Conservation (phyloP, 139 green algal species). For the Bryopsis sp. region DNA sequence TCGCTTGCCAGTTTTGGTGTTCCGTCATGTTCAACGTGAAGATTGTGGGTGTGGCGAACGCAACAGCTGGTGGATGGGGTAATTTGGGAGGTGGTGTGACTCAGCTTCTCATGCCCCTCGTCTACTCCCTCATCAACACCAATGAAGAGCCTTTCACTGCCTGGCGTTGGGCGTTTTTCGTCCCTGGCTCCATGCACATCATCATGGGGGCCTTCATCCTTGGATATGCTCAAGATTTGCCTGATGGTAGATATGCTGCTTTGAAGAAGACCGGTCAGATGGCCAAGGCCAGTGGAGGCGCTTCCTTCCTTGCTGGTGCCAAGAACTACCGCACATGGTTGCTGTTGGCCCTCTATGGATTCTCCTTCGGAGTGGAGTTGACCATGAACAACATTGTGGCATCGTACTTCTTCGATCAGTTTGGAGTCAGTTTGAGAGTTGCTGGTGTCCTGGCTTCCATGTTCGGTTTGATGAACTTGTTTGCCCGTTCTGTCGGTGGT, state of each 20-base stretch:
- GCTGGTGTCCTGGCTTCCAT: slow-evolving; percentile 57
- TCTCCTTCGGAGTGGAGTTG: slow-evolving; percentile 79
- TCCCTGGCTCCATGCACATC: slow-evolving; percentile 64
- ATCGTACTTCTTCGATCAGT: slow-evolving; percentile 65
- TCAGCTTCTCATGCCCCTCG: slow-evolving; percentile 79
- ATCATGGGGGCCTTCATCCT: slow-evolving; percentile 54
- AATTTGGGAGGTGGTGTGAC: slow-evolving; percentile 73
- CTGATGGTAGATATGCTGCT: slow-evolving; percentile 75
- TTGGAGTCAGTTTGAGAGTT: slow-evolving; percentile 38
- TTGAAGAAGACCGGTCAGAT: slow-evolving; percentile 64
- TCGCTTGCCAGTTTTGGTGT: slow-evolving; percentile 87
- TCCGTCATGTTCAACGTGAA: slow-evolving; percentile 40
- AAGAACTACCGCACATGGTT: slow-evolving; percentile 66
- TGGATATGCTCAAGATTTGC: slow-evolving; percentile 61
- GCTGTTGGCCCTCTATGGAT: slow-evolving; percentile 59
- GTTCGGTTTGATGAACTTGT: slow-evolving; percentile 89
- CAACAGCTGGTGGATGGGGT: slow-evolving; percentile 69
- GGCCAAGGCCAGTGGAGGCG: slow-evolving; percentile 34
- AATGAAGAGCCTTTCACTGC: slow-evolving; percentile 40
- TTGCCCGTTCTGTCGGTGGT: slow-evolving; percentile 72
- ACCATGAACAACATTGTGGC: slow-evolving; percentile 73
- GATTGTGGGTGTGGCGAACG: slow-evolving; percentile 57
- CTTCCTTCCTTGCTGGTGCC: slow-evolving; percentile 56
- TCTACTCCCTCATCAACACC: slow-evolving; percentile 29
- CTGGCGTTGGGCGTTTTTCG: slow-evolving; percentile 85